phyloP scores from a whole-genome alignment of 805 yeast species.

The Sugiyamaella mastotermitis region DNA sequence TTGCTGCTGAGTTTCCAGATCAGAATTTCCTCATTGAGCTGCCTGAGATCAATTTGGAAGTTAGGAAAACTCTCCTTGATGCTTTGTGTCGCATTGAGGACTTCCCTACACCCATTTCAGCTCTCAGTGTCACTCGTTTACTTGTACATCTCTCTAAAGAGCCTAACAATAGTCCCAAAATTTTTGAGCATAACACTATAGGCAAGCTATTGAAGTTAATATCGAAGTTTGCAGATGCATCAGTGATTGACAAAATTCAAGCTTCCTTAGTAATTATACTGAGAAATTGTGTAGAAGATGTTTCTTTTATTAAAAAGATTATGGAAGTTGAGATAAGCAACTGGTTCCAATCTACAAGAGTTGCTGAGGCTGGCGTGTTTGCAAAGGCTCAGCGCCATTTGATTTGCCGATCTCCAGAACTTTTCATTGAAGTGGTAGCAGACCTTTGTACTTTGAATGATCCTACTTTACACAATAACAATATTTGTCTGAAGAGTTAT shows the following conservation, averaged over 20 bases:
- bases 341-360: slow-evolving; percentile 28
- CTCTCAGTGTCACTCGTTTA: slow-evolving; percentile 49
- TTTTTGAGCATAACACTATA: slow-evolving; percentile 45
- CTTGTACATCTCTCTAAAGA: slow-evolving; percentile 48
- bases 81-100: slow-evolving; percentile 40
- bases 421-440: slow-evolving; percentile 38
- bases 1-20: too few species aligned
- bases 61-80: slow-evolving; percentile 36
- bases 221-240: slow-evolving; percentile 31
- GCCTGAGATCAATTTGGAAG: slow-evolving; percentile 21
- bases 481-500: slow-evolving; percentile 21
- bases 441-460: slow-evolving; percentile 24
- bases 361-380: slow-evolving; percentile 29
- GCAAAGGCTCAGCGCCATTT: slow-evolving; percentile 15
- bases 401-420: slow-evolving; percentile 41
- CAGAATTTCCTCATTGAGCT: slow-evolving; percentile 25
- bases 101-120: slow-evolving; percentile 36
- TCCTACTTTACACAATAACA: slow-evolving; percentile 17
- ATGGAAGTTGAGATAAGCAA: slow-evolving; percentile 48
- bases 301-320: slow-evolving; percentile 40
- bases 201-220: slow-evolving; percentile 42
- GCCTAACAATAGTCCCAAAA: slow-evolving; percentile 33
- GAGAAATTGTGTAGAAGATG: slow-evolving; percentile 66
- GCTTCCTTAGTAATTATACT: slow-evolving; percentile 47
- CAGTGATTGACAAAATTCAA: slow-evolving; percentile 38